A percentile compares a stretch with the other conserved stretches of the same genome.
phyloP scores from a whole-genome alignment of 2,329 filamentous ascomycete genomes.

The Scedosporium dehoogii region DNA sequence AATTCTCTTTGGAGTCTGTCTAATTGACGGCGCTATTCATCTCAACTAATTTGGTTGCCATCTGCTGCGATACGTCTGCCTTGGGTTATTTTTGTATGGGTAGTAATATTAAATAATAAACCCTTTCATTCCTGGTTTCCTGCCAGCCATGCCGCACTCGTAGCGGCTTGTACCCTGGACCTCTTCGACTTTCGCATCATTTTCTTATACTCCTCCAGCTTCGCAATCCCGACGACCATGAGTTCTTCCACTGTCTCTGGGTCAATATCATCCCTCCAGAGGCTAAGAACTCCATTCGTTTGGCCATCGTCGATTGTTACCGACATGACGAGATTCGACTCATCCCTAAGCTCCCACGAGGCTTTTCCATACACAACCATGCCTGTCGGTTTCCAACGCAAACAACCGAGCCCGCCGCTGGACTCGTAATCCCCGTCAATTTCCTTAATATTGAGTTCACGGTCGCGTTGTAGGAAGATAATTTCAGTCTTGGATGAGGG shows the following conservation, averaged over 20 bases:
- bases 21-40: too few relatives aligned
- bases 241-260: constrained; percentile 5
- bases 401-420: background rate
- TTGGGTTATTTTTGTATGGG: too few relatives aligned
- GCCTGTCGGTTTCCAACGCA: constrained; percentile 5
- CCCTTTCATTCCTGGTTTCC: background rate
- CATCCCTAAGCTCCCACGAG: constrained; percentile 6
- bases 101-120: too few relatives aligned
- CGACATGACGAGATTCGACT: constrained; percentile 1
- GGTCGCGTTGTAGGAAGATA: background rate
- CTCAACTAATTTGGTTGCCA: too few relatives aligned
- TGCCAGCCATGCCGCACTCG: background rate
- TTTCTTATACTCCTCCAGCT: constrained; percentile 8
- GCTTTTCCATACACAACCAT: constrained; percentile 5
- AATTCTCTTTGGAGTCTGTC: too few relatives aligned
- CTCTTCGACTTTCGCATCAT: constrained; percentile 4
- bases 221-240: constrained; percentile 4
- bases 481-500: background rate
- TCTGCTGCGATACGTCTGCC: too few relatives aligned
- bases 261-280: constrained; percentile 5
- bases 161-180: background rate
- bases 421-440: background rate
- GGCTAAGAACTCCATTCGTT: constrained; percentile 1
- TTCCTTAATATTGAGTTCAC: background rate
- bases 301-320: constrained; percentile 3